These are phyloP conservation scores for Botrytis squamosa DNA, from an alignment of 2,329 filamentous ascomycete species.

Conservation along the genomic window DNA sequence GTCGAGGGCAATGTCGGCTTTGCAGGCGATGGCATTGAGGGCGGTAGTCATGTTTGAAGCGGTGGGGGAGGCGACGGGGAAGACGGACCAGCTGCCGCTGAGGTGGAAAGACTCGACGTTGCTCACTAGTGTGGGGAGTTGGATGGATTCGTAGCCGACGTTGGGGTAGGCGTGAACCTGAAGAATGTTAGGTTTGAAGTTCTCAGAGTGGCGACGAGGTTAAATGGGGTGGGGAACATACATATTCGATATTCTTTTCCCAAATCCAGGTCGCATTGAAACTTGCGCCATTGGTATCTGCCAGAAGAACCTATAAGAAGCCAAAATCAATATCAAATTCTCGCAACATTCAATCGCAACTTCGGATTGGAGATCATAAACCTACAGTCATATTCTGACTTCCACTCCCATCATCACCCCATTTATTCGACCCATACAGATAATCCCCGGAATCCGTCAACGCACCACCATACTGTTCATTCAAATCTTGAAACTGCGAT, in stretches of 20 bases:
- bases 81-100: slow-evolving; percentile 21
- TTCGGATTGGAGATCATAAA: not conserved
- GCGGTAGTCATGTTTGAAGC: not conserved
- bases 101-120: slow-evolving; percentile 21
- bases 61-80: not conserved
- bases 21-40: slow-evolving; percentile 8
- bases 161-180: slow-evolving; percentile 20
- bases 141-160: slow-evolving; percentile 11
- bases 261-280: slow-evolving; percentile 20
- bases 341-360: not conserved
- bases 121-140: slow-evolving; percentile 16
- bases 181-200: not conserved
- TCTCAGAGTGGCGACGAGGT: not conserved
- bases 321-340: not conserved
- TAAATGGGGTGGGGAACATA: not conserved
- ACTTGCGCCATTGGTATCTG: slow-evolving; percentile 16
- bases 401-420: slow-evolving; percentile 21
- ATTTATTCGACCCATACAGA: slow-evolving; percentile 18
- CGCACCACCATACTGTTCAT: slow-evolving; percentile 14
- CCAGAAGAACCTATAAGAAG: not conserved
- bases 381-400: slow-evolving; percentile 21
- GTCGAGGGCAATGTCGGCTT: slow-evolving; percentile 20
- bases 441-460: slow-evolving; percentile 6
- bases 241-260: slow-evolving; percentile 15
- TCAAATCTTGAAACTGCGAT: not conserved